A percentile compares a stretch with the other conserved stretches of the same genome.
Conservation (phyloP, 2,329 filamentous ascomycete species). For the Pyricularia sp. region DNA sequence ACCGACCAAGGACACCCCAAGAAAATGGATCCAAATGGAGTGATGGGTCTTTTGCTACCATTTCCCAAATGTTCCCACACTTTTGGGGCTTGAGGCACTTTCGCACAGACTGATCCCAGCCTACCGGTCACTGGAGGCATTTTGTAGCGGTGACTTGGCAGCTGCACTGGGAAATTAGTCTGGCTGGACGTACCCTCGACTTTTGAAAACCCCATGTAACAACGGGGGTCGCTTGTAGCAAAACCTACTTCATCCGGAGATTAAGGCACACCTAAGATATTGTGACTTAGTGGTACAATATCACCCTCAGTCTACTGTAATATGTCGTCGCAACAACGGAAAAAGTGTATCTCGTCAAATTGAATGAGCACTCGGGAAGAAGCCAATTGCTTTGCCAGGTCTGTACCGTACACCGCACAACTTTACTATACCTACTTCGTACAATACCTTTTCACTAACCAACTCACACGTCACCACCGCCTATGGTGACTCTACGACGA, state of each 20-base stretch:
- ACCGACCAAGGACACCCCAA: not conserved
- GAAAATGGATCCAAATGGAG: not conserved
- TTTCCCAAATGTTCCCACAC: not conserved
- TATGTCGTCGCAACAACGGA: not conserved
- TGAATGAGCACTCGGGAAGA: not conserved
- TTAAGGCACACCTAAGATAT: not conserved
- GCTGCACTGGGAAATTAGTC: not conserved
- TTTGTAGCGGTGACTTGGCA: constrained; percentile 1
- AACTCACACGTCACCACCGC: not conserved
- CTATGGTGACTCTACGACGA: not conserved
- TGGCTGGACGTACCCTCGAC: not conserved
- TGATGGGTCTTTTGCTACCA: not conserved
- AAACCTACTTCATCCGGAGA: not conserved
- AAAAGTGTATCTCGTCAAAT: not conserved
- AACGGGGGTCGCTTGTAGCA: not conserved
- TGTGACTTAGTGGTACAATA: not conserved
- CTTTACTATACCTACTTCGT: not conserved
- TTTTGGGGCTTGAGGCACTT: not conserved
- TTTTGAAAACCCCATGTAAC: not conserved
- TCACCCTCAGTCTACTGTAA: not conserved
- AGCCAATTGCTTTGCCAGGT: not conserved
- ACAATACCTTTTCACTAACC: no score
- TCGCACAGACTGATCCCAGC: constrained; percentile 2
- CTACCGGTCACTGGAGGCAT: not conserved
- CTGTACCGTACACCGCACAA: not conserved